Evolutionary conservation across 805 yeast species (phyloP), one percentile per base, ranked within the genome.

Genomic region (Teunomyces tritomae): DNA sequence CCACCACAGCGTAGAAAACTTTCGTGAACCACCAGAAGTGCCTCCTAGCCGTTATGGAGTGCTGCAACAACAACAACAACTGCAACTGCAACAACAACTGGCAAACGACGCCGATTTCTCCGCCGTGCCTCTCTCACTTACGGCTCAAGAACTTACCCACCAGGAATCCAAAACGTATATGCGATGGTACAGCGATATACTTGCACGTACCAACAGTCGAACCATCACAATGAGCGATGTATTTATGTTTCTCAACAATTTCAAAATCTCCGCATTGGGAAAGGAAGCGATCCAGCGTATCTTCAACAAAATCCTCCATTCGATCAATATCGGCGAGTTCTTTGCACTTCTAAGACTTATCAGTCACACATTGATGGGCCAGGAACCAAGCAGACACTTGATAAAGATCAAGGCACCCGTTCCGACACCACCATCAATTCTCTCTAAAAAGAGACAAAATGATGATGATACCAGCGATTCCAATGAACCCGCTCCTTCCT

Each of bases 131-230:
- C 64, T 87, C 44, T 80, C 89, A 2, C 67, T 87, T n/a, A 73
- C 84, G 1, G 77, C 80, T 1, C 79, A 77, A 41, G 89, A 89
- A 49, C 75, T 92, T 40, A 79, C 96, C 0, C 76, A 77, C 14
- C 87, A 85, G 48, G 99, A 92, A 65, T 79, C 83, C 9, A 82
- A 85, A 57, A 87, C 97, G 1, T 92, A 92, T 65, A 79, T 92
- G 56, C 74, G 97, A 54, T 92, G 99, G 99, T 92, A 91, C 64
- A 85, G 89, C 55, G 91, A 89, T 59, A 81, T 92, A 28, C 77
- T 87, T 32, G 76, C 87, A 39, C 78, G 91, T 45, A 85, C 86
- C 52, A 83, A 83, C 33, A 77, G 83, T 37, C 76, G 84, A 50
- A 68, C 87, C 28, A 82, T 92, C 6, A 75, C 83, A 3, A 69